phyloP scores from a whole-genome alignment of 2,329 filamentous ascomycete genomes.

The Alternaria angustiovoidea region DNA sequence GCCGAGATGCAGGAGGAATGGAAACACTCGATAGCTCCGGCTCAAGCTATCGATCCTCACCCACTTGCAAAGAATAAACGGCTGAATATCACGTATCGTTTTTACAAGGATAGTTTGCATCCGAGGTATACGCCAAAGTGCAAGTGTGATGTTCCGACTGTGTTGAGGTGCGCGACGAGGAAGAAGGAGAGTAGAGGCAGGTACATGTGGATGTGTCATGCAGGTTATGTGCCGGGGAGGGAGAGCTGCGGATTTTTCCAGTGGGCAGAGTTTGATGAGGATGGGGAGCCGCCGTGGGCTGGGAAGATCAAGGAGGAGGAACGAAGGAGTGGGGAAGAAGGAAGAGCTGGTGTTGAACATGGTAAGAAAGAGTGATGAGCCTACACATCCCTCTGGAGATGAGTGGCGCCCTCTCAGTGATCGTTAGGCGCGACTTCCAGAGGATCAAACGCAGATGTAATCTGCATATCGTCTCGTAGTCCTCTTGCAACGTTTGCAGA shows the following conservation, averaged over 20 bases:
- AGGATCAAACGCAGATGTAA: not conserved
- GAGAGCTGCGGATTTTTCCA: conserved; percentile 51
- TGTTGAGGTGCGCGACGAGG: conserved; percentile 79
- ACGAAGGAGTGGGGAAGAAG: not conserved
- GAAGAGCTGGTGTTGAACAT: not conserved
- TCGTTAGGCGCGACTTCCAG: not conserved
- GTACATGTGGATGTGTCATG: conserved; percentile 96
- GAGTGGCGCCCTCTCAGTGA: not conserved
- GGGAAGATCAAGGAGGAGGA: not conserved
- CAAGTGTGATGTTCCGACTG: conserved; percentile 72
- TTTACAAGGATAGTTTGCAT: conserved; percentile 80
- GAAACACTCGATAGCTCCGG: conserved; percentile 87
- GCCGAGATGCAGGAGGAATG: conserved; percentile 97
- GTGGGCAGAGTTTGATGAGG: conserved; percentile 61
- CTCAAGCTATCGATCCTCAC: conserved; percentile 81
- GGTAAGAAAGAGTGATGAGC: not conserved
- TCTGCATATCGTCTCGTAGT: not conserved
- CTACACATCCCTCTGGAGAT: too few relatives aligned
- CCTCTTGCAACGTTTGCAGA: not conserved
- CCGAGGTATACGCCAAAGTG: conserved; percentile 82
- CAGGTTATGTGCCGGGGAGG: conserved; percentile 72
- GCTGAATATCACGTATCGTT: conserved; percentile 93
- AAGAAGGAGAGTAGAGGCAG: conserved; percentile 77
- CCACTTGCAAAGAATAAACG: conserved; percentile 79
- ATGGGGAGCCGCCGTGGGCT: conserved; percentile 78